phyloP scores from a whole-genome alignment of 768 basidiomycete species.

The Podaxis carcinomalis region DNA sequence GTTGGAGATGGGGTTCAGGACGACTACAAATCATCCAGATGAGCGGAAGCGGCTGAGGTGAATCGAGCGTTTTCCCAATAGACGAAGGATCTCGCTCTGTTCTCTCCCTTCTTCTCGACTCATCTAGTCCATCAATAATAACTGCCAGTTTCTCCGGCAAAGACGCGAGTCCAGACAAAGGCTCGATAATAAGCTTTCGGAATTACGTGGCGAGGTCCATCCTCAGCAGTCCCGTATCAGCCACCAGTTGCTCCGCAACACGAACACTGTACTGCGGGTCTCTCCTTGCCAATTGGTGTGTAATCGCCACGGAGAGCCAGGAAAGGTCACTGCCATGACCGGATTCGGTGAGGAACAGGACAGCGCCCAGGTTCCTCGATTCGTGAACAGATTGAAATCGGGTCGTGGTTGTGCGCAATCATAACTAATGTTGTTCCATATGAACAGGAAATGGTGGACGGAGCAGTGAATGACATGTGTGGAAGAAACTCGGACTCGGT shows the following conservation, averaged over 20 bases:
- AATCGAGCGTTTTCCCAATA: conserved; percentile 1
- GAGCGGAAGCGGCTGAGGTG: conserved; percentile 4
- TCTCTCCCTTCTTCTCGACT: conserved; percentile 9
- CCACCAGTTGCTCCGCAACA: conserved; percentile 2
- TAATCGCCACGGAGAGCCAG: conserved; percentile 7
- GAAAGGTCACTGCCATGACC: conserved; percentile 3
- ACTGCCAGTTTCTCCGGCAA: background rate
- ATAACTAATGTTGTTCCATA: no score
- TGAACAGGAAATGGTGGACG: no score
- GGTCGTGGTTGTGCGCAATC: no score
- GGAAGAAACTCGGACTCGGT: no score
- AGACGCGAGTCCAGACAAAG: background rate
- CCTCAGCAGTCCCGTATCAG: background rate
- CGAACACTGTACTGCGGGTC: background rate
- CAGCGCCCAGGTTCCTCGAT: background rate
- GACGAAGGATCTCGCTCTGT: conserved; percentile 9
- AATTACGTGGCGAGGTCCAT: conserved; percentile 2
- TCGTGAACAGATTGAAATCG: no score
- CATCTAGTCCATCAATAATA: conserved; percentile 15
- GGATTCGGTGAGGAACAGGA: conserved; percentile 11
- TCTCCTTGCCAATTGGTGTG: conserved; percentile 7
- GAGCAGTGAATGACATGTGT: no score
- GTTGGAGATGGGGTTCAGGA: conserved; percentile 9
- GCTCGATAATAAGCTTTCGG: conserved; percentile 5
- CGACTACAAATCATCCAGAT: conserved; percentile 15